Base-by-base conservation (phyloP, 148 eudicot species). In the Dysphania ambrosioides region DNA sequence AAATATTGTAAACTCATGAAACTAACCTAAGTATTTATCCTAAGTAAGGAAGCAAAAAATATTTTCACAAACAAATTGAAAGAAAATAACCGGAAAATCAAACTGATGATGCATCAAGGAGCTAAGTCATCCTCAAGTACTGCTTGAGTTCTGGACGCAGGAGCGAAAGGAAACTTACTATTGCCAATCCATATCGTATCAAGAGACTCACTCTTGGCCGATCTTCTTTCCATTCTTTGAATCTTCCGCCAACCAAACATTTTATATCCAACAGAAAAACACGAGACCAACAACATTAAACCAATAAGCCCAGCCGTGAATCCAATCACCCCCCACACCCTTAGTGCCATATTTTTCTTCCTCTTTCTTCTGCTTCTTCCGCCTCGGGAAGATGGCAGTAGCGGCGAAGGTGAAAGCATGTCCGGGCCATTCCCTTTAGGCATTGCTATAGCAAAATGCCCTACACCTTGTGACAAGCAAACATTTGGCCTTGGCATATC, bases 101-200 rank as follows among this genome's bases (percentile, higher is more conserved):
- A 47, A 42, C 0, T 58, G 41, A 58, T 1, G 0, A 59, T 16
- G 9, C 3, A 30, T 71, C 73, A 90, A 79, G 90, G 89, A 78
- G 80, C 79, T 59, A 75, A 84, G 70, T 83, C 87, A 75, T 84
- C 77, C 69, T 91, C 93, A 76, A 93, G 76, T 21, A 49, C 75
- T 61, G 88, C 94, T 24, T 85, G 91, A 58, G 98, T 93, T 87
- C 98, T 85, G 60, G 91, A 83, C 49, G 81, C 82, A 29, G 83
- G 21, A 66, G 98, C 98, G 9, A 84, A 71, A 75, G 98, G 98
- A 87, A 93, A 82, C 85, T 63, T 91, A 67, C 87, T 89, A 44
- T 31, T 64, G 13, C 91, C 88, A 78, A 93, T 69, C 96, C 97
- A 91, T 57, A 63, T 77, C 8, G 83, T 82, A 4, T 66, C 86